These are phyloP conservation scores for Waltergamsia citrina DNA, from an alignment of 2,329 filamentous ascomycete species.

Conservation along the genomic window DNA sequence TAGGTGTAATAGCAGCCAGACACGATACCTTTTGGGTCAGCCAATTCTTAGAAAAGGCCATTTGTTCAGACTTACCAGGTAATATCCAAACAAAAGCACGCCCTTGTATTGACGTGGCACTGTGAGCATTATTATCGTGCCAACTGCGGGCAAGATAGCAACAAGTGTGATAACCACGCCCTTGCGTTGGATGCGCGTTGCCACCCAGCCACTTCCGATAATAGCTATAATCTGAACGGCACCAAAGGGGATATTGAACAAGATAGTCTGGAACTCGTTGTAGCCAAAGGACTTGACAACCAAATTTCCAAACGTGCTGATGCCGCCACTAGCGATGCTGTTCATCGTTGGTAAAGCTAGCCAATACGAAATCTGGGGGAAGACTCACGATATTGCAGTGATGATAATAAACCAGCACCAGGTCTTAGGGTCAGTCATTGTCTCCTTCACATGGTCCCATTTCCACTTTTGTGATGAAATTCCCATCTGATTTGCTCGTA, in stretches of 20 bases:
- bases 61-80: slow-evolving; percentile 27
- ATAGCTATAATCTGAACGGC: slow-evolving; percentile 51
- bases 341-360: not conserved
- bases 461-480: slow-evolving; percentile 27
- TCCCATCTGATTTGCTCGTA: slow-evolving; percentile 39
- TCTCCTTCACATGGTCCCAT: slow-evolving; percentile 30
- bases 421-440: slow-evolving; percentile 27
- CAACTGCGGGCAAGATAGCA: slow-evolving; percentile 46
- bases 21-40: slow-evolving; percentile 24
- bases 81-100: slow-evolving; percentile 45
- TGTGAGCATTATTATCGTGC: slow-evolving; percentile 42
- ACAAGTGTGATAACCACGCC: slow-evolving; percentile 42
- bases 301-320: slow-evolving; percentile 47
- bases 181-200: slow-evolving; percentile 45
- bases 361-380: not conserved
- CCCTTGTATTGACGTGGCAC: slow-evolving; percentile 21
- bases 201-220: slow-evolving; percentile 45
- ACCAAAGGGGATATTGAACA: slow-evolving; percentile 54
- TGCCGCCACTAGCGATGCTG: slow-evolving; percentile 43
- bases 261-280: slow-evolving; percentile 42
- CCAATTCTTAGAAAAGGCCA: not conserved
- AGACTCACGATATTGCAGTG: slow-evolving; percentile 39
- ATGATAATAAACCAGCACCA: slow-evolving; percentile 34
- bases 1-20: slow-evolving; percentile 44
- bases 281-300: slow-evolving; percentile 51